These are phyloP conservation scores for Podospora australis DNA, from an alignment of 495 filamentous ascomycete genomes.

Conservation along the genomic window DNA sequence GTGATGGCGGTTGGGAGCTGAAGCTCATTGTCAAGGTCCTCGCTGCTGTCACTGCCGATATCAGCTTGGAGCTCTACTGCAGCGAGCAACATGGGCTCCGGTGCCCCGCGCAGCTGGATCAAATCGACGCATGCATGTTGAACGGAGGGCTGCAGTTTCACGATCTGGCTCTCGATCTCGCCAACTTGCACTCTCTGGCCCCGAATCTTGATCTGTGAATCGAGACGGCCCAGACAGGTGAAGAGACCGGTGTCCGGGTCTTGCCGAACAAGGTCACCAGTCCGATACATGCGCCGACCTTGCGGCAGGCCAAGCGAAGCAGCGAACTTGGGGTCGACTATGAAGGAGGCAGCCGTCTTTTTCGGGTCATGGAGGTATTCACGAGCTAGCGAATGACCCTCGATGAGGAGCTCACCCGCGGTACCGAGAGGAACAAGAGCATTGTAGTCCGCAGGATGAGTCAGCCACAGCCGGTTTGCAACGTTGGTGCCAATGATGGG, in stretches of 20 bases:
- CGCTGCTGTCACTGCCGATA: no score
- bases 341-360: conserved; percentile 47
- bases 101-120: no score
- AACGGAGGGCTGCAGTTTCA: conserved; percentile 12
- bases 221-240: conserved; percentile 36
- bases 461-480: conserved; percentile 16
- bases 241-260: conserved; percentile 44
- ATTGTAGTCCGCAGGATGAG: conserved; percentile 8
- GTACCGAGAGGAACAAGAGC: conserved; percentile 22
- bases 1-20: conserved; percentile 11
- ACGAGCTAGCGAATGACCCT: conserved; percentile 35
- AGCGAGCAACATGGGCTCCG: conserved; percentile 16
- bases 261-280: conserved; percentile 53
- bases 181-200: conserved; percentile 33
- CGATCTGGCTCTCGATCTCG: conserved; percentile 48
- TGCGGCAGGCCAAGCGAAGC: no score
- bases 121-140: no score
- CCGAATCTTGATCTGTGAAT: conserved; percentile 32
- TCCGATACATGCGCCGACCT: conserved; percentile 53
- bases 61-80: conserved; percentile 10
- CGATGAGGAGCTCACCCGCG: conserved; percentile 48
- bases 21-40: no score
- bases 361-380: conserved; percentile 70
- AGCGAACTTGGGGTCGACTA: conserved; percentile 19
- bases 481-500: conserved; percentile 14